These are phyloP conservation scores for Xylariaceae sp. DNA, from an alignment of 2,329 filamentous ascomycete genomes.

Conservation along the genomic window DNA sequence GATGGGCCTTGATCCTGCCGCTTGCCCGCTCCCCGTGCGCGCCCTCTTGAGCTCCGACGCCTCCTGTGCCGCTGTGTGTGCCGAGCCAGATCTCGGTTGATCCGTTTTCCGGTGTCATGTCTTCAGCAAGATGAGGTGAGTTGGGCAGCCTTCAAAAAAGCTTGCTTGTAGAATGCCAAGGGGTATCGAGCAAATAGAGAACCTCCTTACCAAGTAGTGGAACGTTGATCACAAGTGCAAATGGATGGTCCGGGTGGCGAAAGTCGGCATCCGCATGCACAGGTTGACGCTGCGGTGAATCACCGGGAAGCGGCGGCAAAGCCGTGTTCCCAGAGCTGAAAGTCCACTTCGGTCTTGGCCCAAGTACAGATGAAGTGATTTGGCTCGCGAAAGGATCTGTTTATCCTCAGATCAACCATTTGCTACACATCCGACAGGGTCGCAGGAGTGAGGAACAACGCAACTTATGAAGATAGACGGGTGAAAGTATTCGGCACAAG, in stretches of 20 bases:
- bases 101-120: conserved; percentile 47
- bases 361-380: conserved; percentile 49
- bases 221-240: conserved; percentile 50
- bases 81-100: conserved; percentile 57
- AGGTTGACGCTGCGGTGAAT: conserved; percentile 42
- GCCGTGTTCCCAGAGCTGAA: conserved; percentile 55
- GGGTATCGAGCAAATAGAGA: neutral
- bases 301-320: conserved; percentile 43
- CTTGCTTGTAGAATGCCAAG: too few relatives aligned
- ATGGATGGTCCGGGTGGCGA: conserved; percentile 47
- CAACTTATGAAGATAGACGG: conserved; percentile 49
- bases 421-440: conserved; percentile 32
- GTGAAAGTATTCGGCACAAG: conserved; percentile 43
- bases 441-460: neutral
- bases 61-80: conserved; percentile 38
- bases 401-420: neutral
- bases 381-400: conserved; percentile 50
- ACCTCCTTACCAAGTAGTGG: conserved; percentile 39
- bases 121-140: too few relatives aligned
- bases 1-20: conserved; percentile 40
- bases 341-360: conserved; percentile 49
- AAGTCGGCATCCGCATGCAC: conserved; percentile 58
- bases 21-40: conserved; percentile 47
- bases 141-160: too few relatives aligned
- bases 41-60: conserved; percentile 40